Base-by-base conservation (phyloP, 768 basidiomycete genomes). In the Boletus coccyginus region DNA sequence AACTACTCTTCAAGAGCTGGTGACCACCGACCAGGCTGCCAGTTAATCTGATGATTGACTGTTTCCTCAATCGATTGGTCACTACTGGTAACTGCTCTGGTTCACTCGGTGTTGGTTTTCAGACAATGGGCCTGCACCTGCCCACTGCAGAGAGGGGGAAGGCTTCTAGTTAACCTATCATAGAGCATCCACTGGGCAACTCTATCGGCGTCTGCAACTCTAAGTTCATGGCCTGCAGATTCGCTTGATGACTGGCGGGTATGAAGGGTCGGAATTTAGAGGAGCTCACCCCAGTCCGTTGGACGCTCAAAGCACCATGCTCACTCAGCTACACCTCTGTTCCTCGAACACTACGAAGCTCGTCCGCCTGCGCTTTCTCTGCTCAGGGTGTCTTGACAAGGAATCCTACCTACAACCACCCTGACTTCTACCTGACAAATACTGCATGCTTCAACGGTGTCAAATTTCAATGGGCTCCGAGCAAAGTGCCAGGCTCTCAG, bases 371-470 rank as follows among this genome's bases (percentile, higher is more conserved):
- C n/a, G n/a, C 29, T n/a, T 47, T 33, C 32, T 14, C 13, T 33
- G 5, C n/a, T 21, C 29, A 31, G n/a, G 31, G 5, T 16, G 19
- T 33, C 46, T n/a, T 33, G n/a, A 19, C n/a, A n/a, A 13, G 4
- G n/a, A 11, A 74, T 19, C 17, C 17, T 1, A 17, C 17, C 39
- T 19, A n/a, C 63, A 72, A 75, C 62, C 64, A 65, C 51, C 13
- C 61, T n/a, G 40, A 46, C 33, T 58, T 52, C 45, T 62, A 62
- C 33, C 67, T 73, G 19, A 14, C 40, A 58, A 61, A 52, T 13
- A 71, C 72, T 43, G 66, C 73, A n/a, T 75, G 73, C 64, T 74
- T 72, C 31, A 65, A 73, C 50, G 73, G 73, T 9, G 50, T 46
- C 19, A n/a, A n/a, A n/a, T n/a, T n/a, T n/a, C n/a, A 66, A 73